Evolutionary conservation across 2,329 filamentous ascomycete genomes (phyloP), one percentile per base, ranked within the genome.

Genomic region (Xylaria sp.): DNA sequence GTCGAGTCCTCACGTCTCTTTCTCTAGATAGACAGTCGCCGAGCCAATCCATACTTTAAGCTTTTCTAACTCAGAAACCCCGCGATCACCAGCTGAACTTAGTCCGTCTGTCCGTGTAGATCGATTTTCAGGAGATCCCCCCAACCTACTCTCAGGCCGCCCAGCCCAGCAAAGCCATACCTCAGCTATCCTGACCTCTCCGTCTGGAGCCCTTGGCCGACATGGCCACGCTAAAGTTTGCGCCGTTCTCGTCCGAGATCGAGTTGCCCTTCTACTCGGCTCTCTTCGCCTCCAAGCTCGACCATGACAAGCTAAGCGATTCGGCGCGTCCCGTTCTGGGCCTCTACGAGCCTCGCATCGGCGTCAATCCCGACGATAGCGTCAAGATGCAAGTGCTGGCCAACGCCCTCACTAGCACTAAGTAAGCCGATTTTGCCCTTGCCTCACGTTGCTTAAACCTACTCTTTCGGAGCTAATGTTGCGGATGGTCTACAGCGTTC

Each of bases 271-370:
- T 99, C 81, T 99, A 97, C 79, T 92, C 93, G 54, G 91, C 93
- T 5, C 88, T 99, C n/a, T 96, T 97, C 68, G 89, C 91, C 6
- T 92, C 92, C 73, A 99, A 99, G 83, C 93, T 99, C 79, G 94
- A 98, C 80, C 91, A 97, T 86, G 96, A 97, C 83, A 97, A 94
- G 82, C 92, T 99, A 60, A 93, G 97, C 83, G 95, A 97, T 80
- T 97, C 94, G 10, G 92, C 94, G 28, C 92, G 95, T 53, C 90
- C 91, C 68, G 87, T 98, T 2, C 86, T 97, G 36, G 96, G 96
- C 4, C 83, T 97, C 51, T 99, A 99, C 79, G 93, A 97, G 81
- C 89, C 96, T 73, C 91, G 92, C 51, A 84, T 89, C 11, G 84
- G 85, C 49, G 91, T 93, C 74, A 82, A 89, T 46, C 89, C 93